Evolutionary conservation across 768 basidiomycete genomes (phyloP), one percentile per base, ranked within the genome.

Genomic region (Tylopilus intermedius): DNA sequence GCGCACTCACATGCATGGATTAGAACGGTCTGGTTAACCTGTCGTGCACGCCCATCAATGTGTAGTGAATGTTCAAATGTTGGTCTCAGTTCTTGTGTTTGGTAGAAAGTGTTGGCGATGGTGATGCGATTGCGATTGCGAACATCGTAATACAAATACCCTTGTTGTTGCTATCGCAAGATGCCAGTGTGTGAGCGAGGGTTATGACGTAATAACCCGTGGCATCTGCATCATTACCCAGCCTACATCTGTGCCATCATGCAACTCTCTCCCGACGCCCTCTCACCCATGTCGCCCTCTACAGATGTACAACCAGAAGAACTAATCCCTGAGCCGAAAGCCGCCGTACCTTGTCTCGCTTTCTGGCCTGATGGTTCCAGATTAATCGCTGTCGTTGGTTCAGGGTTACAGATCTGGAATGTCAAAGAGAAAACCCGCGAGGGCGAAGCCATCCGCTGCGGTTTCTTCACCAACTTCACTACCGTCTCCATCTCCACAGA

Each of bases 401-500:
- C 62, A 55, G 62, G 61, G 44, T 44, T 62, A 38, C 62, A 62
- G 56, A 55, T 62, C 39, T 62, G 62, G 62, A 64, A 64, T 49
- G 53, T 62, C 47, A 53, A 51, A 15, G 51, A 61, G n/a, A 62
- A 51, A 10, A 53, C 39, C 24, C 59, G 62, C 13, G 59, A 58
- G 27, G 62, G 62, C 33, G 62, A 62, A 38, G 45, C 13, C 41
- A 62, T 62, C 53, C 62, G 62, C 0, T 45, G 56, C 8, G 62
- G 62, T 11, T 62, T 62, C 56, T 62, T 61, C 62, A 64, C 62
- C 43, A 61, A 61, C 49, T 62, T 61, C 41, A 53, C 56, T 62
- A 62, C 62, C 29, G 62, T 62, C 56, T 30, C 56, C 33, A 47
- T 62, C 56, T 62, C 62, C 11, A 11, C 62, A 24, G 62, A 62